phyloP scores from a whole-genome alignment of 169 alveolate species.

The Blepharisma undulans region DNA sequence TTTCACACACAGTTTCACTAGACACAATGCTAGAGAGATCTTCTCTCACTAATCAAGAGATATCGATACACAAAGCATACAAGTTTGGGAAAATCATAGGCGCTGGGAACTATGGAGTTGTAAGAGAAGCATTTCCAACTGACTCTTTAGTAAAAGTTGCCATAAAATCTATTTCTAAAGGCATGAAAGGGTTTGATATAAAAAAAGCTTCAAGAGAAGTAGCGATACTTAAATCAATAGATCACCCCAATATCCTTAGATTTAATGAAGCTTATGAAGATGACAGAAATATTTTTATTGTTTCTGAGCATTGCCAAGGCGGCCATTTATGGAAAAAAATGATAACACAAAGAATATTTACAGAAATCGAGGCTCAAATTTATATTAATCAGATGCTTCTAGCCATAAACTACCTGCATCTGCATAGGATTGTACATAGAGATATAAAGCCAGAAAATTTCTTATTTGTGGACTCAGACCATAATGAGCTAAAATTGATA shows the following conservation, averaged over 20 bases:
- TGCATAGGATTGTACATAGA: slow-evolving; percentile 67
- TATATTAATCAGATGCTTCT: slow-evolving; percentile 67
- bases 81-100: slow-evolving; percentile 3
- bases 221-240: slow-evolving; percentile 44
- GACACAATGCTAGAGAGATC: not conserved
- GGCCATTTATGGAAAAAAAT: slow-evolving; percentile 73
- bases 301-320: slow-evolving; percentile 82
- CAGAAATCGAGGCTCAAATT: slow-evolving; percentile 65
- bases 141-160: not conserved
- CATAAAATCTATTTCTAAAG: not conserved
- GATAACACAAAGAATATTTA: slow-evolving; percentile 41
- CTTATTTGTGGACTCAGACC: not conserved
- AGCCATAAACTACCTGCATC: slow-evolving; percentile 75
- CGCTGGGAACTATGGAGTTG: not conserved
- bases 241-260: slow-evolving; percentile 67
- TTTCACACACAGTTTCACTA: not conserved
- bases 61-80: not conserved
- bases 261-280: slow-evolving; percentile 71
- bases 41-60: not conserved
- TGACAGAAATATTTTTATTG: slow-evolving; percentile 58
- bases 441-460: slow-evolving; percentile 63
- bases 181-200: not conserved
- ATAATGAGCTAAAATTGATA: not conserved
- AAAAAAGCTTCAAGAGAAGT: slow-evolving; percentile 38
- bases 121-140: slow-evolving; percentile 3